Base-by-base conservation (phyloP, 75 land plant species). In the Pinus albicaulis region DNA sequence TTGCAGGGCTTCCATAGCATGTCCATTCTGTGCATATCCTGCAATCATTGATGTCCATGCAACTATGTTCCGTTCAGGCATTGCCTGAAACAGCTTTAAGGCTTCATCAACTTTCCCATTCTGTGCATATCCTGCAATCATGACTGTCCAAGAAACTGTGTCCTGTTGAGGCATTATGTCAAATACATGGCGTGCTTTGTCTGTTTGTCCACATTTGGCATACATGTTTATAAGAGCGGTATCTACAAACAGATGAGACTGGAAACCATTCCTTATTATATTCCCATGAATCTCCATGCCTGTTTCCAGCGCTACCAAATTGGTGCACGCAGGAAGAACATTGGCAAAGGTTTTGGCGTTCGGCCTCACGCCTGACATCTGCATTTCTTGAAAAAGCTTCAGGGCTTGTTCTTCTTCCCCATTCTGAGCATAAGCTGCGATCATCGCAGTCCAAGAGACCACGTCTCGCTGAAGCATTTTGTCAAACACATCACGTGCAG, bases 41-140 rank as follows among this genome's bases (percentile, higher is more conserved):
- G 87, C 66, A 25, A 87, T 76, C 77, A 87, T 85, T 34, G 89
- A 22, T 63, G 85, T 87, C 89, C 89, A 87, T 1, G 89, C 77
- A 56, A 70, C 77, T n/a, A 70, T 53, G 14, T 81, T 78, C 55
- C 80, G 71, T 28, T 71, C 65, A 20, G 59, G 22, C 80, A 59
- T 48, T 14, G 20, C 20, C 31, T 74, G 64, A 53, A 73, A 79
- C 57, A 79, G 26, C 24, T 19, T 22, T 22, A 79, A 24, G 10
- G 77, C 76, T 22, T 79, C 57, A 25, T 52, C 65, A n/a, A 23
- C 17, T 25, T 24, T 3, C 19, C 80, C 76, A 36, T 79, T 58
- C n/a, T 23, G 19, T n/a, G 55, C 48, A 16, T 57, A 48, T 14
- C 64, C 81, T 11, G 69, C 60, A 63, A 85, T 79, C 76, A 85